phyloP scores from a whole-genome alignment of 148 eudicot species.

The Cornus suecica region DNA sequence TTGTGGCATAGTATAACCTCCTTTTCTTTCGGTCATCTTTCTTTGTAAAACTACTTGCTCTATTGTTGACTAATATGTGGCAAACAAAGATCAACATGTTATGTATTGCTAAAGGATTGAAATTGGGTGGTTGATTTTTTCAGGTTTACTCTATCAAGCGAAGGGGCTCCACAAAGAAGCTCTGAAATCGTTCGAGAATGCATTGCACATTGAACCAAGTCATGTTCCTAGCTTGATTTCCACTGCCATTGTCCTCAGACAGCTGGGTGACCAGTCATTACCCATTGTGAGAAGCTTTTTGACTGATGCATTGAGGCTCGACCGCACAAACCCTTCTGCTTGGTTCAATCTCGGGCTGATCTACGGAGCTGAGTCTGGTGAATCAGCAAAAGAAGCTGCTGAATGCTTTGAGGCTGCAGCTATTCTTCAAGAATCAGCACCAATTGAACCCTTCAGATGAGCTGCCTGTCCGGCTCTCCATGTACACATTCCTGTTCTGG shows the following conservation, averaged over 20 bases:
- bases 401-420: constrained; percentile 87
- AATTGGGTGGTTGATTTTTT: constrained; percentile 9
- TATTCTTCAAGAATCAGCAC: constrained; percentile 64
- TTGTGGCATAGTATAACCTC: background rate
- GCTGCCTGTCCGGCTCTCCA: background rate
- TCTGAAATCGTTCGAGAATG: constrained; percentile 54
- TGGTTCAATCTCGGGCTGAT: constrained; percentile 79
- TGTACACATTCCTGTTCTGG: background rate
- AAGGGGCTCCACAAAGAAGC: constrained; percentile 64
- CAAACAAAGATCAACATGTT: background rate
- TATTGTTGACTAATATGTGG: background rate
- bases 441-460: constrained; percentile 82
- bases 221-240: constrained; percentile 89
- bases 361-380: constrained; percentile 46
- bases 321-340: constrained; percentile 66
- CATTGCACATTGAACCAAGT: constrained; percentile 71
- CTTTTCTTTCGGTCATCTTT: background rate
- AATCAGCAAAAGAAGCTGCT: constrained; percentile 49
- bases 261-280: constrained; percentile 38
- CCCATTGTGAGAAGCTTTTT: constrained; percentile 69
- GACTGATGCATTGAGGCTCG: constrained; percentile 63
- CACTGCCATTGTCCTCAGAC: constrained; percentile 45
- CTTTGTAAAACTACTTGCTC: background rate
- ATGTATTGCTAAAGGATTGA: background rate
- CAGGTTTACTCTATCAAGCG: constrained; percentile 68